phyloP scores from a whole-genome alignment of 73 alveolate species.

The Symbiodinium natans region DNA sequence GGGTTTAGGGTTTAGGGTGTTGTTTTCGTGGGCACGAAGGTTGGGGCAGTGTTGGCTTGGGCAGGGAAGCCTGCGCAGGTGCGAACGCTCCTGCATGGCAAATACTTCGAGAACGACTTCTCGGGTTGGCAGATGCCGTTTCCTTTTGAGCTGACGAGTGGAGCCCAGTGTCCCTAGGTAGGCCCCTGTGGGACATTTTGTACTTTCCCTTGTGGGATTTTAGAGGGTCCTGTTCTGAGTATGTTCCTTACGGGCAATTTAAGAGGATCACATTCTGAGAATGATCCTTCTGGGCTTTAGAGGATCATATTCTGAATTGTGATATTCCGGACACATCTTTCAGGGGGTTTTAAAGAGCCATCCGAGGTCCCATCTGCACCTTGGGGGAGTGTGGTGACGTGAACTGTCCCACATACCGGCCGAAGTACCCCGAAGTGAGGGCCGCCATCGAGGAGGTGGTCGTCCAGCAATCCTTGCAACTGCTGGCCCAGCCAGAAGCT shows the following conservation, averaged over 20 bases:
- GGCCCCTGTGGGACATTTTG: background rate
- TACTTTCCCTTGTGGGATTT: background rate
- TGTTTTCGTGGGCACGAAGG: too few relatives aligned
- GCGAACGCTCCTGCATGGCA: background rate
- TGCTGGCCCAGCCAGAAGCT: slow-evolving; percentile 13
- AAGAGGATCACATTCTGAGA: background rate
- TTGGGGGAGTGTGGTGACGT: slow-evolving; percentile 90
- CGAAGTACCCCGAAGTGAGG: slow-evolving; percentile 56
- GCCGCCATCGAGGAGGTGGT: slow-evolving; percentile 50
- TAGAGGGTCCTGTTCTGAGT: background rate
- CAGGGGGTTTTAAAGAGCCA: too few relatives aligned
- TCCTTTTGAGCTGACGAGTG: slow-evolving; percentile 70
- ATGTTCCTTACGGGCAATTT: background rate
- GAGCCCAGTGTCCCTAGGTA: background rate
- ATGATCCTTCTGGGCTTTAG: too few relatives aligned
- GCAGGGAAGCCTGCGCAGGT: background rate
- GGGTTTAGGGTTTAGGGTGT: too few relatives aligned
- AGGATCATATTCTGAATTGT: too few relatives aligned
- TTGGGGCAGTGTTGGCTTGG: too few relatives aligned
- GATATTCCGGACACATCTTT: background rate
- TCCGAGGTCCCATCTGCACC: slow-evolving; percentile 50
- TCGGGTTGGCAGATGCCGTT: slow-evolving; percentile 93
- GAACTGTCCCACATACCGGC: slow-evolving; percentile 55
- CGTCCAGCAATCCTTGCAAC: slow-evolving; percentile 19
- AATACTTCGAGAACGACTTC: slow-evolving; percentile 31